Evolutionary conservation across 2,329 filamentous ascomycete species (phyloP), one percentile per base, ranked within the genome.

Genomic region (Ophiosphaerella narmari): DNA sequence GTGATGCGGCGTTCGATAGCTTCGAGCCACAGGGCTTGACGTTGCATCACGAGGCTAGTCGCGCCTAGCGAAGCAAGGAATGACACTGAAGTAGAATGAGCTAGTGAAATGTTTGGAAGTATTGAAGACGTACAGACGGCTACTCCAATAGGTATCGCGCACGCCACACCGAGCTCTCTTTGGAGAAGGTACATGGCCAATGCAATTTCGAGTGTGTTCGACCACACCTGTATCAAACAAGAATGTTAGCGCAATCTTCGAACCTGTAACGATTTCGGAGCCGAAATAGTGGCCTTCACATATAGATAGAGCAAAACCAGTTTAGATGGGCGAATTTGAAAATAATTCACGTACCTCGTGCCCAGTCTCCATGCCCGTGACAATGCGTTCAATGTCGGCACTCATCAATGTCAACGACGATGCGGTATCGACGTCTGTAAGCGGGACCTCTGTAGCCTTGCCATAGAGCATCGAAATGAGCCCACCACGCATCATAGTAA

Each of bases 131-230:
- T 60, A 70, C 68, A 37, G 7, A 76, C 39, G 0, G 80, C 76
- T 2, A 80, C 66, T 0, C 74, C 71, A 5, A 84, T 69, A 0
- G 81, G 80, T 0, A 77, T 75, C 0, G 76, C 61, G 34, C 79
- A 83, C 0, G 79, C 78, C 0, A 70, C 65, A 0, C 81, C 80
- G 1, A 84, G 57, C 40, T 80, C 73, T 4, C 57, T 58, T 16
- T 81, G 67, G 0, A 84, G 67, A 0, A 83, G 68, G 62, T 73
- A 83, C 40, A 75, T 75, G 0, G 75, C 76, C 1, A 83, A 45
- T 4, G 60, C 73, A 4, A 78, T 72, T 52, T 82, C 74, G 1
- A 80, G 51, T 0, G 68, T 43, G 34, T 70, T 70, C 8, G 68
- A 60, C 69, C 69, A 73, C 7, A 71, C 47, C 57, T 57, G 13